These are phyloP conservation scores for Rutstroemia sydowiana DNA, from an alignment of 2,329 filamentous ascomycete genomes.

Conservation along the genomic window DNA sequence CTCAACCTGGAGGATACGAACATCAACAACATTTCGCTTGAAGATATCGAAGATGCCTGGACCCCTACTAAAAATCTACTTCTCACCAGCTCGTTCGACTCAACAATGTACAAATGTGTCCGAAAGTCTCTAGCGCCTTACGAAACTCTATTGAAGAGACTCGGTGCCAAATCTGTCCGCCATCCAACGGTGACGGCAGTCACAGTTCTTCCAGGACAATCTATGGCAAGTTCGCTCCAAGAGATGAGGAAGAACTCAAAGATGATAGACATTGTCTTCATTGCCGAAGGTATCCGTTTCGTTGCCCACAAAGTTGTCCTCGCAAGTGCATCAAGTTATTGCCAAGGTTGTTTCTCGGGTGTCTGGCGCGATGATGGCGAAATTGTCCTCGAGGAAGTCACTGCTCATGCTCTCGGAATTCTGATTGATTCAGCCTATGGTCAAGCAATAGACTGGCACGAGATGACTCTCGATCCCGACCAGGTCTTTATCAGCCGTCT, in stretches of 20 bases:
- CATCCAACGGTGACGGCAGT: conserved; percentile 17
- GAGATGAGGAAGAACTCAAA: not conserved
- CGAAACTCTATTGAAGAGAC: conserved; percentile 17
- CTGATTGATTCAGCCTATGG: conserved; percentile 2
- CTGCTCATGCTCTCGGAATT: not conserved
- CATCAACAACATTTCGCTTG: not conserved
- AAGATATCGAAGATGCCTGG: conserved; percentile 19
- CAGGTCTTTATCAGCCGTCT: not conserved
- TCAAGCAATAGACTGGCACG: not conserved
- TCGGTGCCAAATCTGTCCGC: conserved; percentile 20
- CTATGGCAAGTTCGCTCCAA: conserved; percentile 5
- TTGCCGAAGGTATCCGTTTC: not conserved
- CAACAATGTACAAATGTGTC: conserved; percentile 18
- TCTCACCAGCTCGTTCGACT: conserved; percentile 22
- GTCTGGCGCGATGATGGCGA: not conserved
- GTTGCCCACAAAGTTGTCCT: not conserved
- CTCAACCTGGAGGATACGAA: conserved; percentile 16
- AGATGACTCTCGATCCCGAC: conserved; percentile 7
- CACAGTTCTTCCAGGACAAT: not conserved
- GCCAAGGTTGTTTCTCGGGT: not conserved
- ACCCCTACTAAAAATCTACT: conserved; percentile 16
- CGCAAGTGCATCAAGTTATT: not conserved
- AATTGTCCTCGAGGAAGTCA: not conserved
- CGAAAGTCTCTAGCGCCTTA: conserved; percentile 17
- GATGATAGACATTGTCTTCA: conserved; percentile 1